These are phyloP conservation scores for Penicillium antarcticum DNA, from an alignment of 495 filamentous ascomycete species.

Conservation along the genomic window DNA sequence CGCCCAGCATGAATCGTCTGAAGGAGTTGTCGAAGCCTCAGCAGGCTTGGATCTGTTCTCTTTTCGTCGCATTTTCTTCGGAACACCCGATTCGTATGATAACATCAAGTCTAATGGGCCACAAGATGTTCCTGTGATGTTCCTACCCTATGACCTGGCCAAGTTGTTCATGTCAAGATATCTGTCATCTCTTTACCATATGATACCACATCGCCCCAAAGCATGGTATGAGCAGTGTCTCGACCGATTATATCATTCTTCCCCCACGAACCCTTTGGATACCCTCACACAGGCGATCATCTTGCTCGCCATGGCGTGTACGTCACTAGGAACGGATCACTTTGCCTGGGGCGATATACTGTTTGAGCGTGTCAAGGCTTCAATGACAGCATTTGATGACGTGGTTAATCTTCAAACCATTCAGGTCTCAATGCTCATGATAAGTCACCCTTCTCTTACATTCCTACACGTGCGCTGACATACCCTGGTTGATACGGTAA, in stretches of 20 bases:
- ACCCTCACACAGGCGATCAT: conserved; percentile 26
- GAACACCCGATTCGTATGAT: conserved; percentile 35
- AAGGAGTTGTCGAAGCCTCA: conserved; percentile 41
- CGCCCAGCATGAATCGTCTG: conserved; percentile 20
- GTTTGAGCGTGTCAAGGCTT: conserved; percentile 40
- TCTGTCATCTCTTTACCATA: conserved; percentile 30
- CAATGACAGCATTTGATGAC: conserved; percentile 31
- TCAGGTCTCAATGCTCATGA: conserved; percentile 44
- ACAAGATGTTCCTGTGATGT: conserved; percentile 28
- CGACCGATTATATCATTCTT: conserved; percentile 30
- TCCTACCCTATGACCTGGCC: conserved; percentile 36
- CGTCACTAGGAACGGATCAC: conserved; percentile 32
- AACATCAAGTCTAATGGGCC: conserved; percentile 2
- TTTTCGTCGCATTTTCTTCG: conserved; percentile 45
- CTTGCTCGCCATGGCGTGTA: conserved; percentile 31
- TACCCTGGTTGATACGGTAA: conserved; percentile 25
- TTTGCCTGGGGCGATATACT: conserved; percentile 38
- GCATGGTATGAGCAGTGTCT: conserved; percentile 26
- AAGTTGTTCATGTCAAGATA: conserved; percentile 32
- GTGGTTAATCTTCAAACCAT: conserved; percentile 42
- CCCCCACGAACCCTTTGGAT: conserved; percentile 18
- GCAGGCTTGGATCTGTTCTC: conserved; percentile 44
- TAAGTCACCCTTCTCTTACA: conserved; percentile 23
- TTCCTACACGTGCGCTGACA: neutral
- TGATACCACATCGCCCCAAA: conserved; percentile 32